phyloP scores from a whole-genome alignment of 768 basidiomycete genomes.

The Pulveroboletus sp. region DNA sequence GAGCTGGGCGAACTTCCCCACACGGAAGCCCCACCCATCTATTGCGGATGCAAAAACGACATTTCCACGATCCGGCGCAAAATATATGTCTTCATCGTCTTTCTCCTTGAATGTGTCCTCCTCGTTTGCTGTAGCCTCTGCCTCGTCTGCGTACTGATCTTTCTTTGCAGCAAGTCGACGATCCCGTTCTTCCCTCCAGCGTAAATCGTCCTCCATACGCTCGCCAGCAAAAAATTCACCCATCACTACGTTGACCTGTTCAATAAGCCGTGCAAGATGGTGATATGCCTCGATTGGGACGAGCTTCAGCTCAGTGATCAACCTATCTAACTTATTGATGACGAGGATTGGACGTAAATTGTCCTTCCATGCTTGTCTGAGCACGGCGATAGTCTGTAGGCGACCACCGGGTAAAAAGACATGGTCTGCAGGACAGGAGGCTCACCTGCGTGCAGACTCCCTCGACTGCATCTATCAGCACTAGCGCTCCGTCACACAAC shows the following conservation, averaged over 20 bases:
- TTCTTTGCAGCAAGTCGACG: slow-evolving; percentile 73
- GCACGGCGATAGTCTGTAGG: slow-evolving; percentile 84
- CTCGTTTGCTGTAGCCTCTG: slow-evolving; percentile 55
- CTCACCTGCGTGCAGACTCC: slow-evolving; percentile 95
- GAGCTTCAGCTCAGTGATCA: slow-evolving; percentile 90
- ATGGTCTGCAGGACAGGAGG: neutral
- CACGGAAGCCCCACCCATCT: slow-evolving; percentile 96
- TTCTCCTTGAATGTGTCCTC: slow-evolving; percentile 82
- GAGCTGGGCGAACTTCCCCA: slow-evolving; percentile 89
- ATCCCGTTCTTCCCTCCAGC: slow-evolving; percentile 92
- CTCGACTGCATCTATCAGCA: slow-evolving; percentile 94
- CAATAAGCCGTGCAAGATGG: slow-evolving; percentile 88
- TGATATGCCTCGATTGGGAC: slow-evolving; percentile 90
- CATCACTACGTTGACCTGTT: slow-evolving; percentile 98
- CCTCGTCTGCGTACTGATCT: slow-evolving; percentile 61
- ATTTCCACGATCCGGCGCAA: slow-evolving; percentile 92
- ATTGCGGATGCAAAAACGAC: slow-evolving; percentile 95
- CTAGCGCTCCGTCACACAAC: slow-evolving; percentile 91
- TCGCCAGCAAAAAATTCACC: slow-evolving; percentile 93
- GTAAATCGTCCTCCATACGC: slow-evolving; percentile 92
- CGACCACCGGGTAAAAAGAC: neutral
- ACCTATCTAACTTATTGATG: slow-evolving; percentile 94
- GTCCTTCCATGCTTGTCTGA: slow-evolving; percentile 93
- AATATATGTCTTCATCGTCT: slow-evolving; percentile 97
- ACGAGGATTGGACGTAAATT: slow-evolving; percentile 85